These are phyloP conservation scores for Yamadazyma phyllophila DNA, from an alignment of 805 yeast genomes.

Conservation along the genomic window DNA sequence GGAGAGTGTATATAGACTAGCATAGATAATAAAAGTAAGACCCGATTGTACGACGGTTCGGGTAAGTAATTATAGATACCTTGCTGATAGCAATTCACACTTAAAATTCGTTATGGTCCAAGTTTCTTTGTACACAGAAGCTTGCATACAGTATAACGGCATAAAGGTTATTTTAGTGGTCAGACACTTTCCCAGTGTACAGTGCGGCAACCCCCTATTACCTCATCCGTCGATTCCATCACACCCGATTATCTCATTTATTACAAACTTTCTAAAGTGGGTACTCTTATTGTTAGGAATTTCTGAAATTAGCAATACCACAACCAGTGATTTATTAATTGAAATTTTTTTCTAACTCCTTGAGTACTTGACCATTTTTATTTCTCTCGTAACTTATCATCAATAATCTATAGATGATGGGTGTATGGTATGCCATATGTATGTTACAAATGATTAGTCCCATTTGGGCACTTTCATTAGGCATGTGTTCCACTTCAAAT, in stretches of 20 bases:
- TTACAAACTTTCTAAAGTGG: neutral
- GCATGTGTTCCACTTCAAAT: conserved; percentile 25
- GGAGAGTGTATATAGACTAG: neutral
- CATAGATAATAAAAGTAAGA: neutral
- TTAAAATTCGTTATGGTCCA: neutral
- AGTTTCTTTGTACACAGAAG: too few relatives aligned
- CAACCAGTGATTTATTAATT: neutral
- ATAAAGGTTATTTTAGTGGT: neutral
- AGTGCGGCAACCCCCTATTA: neutral
- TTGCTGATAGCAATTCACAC: neutral
- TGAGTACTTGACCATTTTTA: neutral
- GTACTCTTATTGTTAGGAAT: neutral
- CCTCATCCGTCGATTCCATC: conserved; percentile 3
- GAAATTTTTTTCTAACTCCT: neutral
- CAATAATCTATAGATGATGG: neutral
- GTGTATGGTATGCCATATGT: neutral
- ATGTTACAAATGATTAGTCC: neutral
- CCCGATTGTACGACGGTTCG: neutral
- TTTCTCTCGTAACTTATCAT: neutral
- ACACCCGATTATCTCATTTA: neutral
- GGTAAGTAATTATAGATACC: neutral
- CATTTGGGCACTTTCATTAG: conserved; percentile 7
- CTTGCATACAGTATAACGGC: neutral
- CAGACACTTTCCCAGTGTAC: neutral
- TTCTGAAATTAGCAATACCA: neutral